Evolutionary conservation across 768 basidiomycete genomes (phyloP).

Genomic region (Lactarius quietus): DNA sequence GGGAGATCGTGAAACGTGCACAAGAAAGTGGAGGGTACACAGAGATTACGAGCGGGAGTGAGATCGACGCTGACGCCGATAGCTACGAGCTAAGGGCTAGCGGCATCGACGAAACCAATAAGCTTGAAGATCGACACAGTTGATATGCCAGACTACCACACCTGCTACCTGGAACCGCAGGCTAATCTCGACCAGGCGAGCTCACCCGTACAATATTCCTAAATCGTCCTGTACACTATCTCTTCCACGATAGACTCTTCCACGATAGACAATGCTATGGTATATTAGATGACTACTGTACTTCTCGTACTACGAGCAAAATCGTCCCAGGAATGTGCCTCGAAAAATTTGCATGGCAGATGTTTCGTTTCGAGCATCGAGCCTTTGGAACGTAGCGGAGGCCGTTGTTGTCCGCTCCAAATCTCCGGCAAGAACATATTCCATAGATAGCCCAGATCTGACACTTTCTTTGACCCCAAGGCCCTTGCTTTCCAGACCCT

Average conservation of each 20-base stretch:
- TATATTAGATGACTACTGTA: not conserved
- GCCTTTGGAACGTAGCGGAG: not conserved
- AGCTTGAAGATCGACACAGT: conserved; percentile 7
- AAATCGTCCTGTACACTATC: conserved; percentile 1
- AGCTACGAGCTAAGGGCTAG: conserved; percentile 11
- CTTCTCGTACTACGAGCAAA: not conserved
- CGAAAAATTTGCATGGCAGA: not conserved
- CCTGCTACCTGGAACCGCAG: not conserved
- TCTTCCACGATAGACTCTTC: not conserved
- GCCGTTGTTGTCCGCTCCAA: conserved; percentile 11
- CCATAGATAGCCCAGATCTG: conserved; percentile 45
- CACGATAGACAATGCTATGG: not conserved
- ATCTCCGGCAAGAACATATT: conserved; percentile 17
- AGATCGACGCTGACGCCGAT: not conserved
- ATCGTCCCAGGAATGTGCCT: not conserved
- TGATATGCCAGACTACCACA: not conserved
- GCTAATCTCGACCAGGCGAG: not conserved
- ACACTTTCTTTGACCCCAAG: conserved; percentile 40
- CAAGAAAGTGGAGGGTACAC: conserved; percentile 4
- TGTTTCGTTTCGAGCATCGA: not conserved
- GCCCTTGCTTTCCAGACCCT: conserved; percentile 50
- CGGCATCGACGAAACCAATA: conserved; percentile 1
- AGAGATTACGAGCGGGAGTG: not conserved
- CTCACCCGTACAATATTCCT: no score
- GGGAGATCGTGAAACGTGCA: conserved; percentile 59